These are phyloP conservation scores for Dacryopinax primogenitus DNA, from an alignment of 768 basidiomycete genomes.

Conservation along the genomic window DNA sequence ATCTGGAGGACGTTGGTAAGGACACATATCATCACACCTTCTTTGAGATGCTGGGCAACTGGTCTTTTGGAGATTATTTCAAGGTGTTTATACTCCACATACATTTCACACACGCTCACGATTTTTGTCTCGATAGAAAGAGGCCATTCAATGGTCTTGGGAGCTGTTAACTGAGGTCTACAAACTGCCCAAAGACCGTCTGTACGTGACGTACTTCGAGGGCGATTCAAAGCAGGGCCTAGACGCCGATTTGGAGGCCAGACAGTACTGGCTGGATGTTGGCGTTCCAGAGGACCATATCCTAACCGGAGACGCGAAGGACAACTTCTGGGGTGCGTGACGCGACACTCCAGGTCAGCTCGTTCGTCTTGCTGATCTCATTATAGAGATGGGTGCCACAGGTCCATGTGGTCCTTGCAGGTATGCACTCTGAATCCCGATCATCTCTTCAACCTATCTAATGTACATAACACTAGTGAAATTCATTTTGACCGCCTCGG, in stretches of 20 bases:
- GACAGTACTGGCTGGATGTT: conserved; percentile 72
- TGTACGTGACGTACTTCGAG: conserved; percentile 97
- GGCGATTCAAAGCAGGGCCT: conserved; percentile 78
- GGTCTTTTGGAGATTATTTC: conserved; percentile 99
- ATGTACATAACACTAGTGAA: conserved; percentile 42
- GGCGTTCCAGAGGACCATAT: conserved; percentile 85
- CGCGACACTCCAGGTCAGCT: background rate
- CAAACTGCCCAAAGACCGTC: conserved; percentile 71
- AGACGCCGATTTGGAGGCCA: conserved; percentile 79
- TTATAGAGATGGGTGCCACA: conserved; percentile 89
- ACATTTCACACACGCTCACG: conserved; percentile 10
- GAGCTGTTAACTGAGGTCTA: conserved; percentile 84
- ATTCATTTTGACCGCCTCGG: conserved; percentile 96
- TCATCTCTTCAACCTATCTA: background rate
- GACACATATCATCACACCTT: conserved; percentile 91
- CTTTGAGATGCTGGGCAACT: conserved; percentile 99
- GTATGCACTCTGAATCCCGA: conserved; percentile 29
- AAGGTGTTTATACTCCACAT: conserved; percentile 44
- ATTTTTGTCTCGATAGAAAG: conserved; percentile 48
- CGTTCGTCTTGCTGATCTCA: background rate
- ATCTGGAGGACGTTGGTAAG: conserved; percentile 96
- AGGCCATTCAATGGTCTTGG: conserved; percentile 89
- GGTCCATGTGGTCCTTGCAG: conserved; percentile 97
- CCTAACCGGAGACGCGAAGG: conserved; percentile 85
- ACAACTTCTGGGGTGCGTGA: conserved; percentile 92